Conservation (phyloP, 129 eudicot genomes). For the Heracleum sosnowskyi region DNA sequence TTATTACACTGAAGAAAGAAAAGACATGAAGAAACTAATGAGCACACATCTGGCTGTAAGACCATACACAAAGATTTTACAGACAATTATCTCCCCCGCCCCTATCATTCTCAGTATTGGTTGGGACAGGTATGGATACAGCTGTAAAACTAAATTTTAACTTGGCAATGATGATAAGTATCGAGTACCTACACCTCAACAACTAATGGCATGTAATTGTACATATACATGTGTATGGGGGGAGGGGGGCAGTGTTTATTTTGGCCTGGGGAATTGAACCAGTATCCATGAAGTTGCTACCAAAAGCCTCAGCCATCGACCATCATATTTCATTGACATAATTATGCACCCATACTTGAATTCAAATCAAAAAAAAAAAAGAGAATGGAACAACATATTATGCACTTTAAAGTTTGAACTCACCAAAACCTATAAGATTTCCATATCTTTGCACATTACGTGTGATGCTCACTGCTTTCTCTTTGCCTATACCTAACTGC, state of each 20-base stretch:
- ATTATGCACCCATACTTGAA: neutral
- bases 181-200: neutral
- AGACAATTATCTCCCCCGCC: neutral
- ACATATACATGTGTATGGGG: neutral
- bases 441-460: slow-evolving; percentile 60
- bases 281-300: neutral
- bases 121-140: neutral
- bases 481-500: slow-evolving; percentile 78
- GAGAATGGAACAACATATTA: neutral
- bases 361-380: neutral
- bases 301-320: neutral
- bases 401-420: slow-evolving; percentile 17
- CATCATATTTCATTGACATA: neutral
- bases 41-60: neutral
- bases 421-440: slow-evolving; percentile 84
- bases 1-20: neutral
- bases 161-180: neutral
- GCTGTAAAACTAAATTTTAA: neutral
- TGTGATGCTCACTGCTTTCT: slow-evolving; percentile 52
- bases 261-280: neutral
- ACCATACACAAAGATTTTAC: neutral
- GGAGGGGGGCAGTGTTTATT: neutral
- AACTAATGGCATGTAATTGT: neutral
- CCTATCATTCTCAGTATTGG: neutral
- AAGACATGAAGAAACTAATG: neutral